Conservation (phyloP, 352 stramenopile genomes). For the Pythium insidiosum region DNA sequence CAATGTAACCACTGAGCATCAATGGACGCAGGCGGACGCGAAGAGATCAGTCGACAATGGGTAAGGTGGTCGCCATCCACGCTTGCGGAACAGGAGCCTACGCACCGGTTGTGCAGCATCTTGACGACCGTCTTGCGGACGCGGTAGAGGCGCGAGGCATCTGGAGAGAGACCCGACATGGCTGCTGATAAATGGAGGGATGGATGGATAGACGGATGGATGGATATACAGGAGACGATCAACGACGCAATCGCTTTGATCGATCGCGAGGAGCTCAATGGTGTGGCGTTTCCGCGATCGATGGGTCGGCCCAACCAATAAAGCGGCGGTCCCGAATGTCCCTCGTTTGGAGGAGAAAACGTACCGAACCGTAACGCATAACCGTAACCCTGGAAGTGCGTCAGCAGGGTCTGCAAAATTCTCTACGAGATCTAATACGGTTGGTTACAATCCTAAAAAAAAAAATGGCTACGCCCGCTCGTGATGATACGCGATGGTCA, state of each 20-base stretch:
- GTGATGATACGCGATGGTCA: conserved; percentile 10
- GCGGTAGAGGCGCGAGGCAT: conserved; percentile 87
- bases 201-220: too few relatives aligned
- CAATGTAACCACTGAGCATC: conserved; percentile 93
- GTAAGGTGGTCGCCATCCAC: too few relatives aligned
- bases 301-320: conserved; percentile 9
- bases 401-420: background rate
- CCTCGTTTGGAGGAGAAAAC: background rate
- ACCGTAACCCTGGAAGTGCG: too few relatives aligned
- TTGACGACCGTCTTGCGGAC: conserved; percentile 95
- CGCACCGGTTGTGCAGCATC: conserved; percentile 90
- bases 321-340: conserved; percentile 14
- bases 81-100: background rate
- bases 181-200: too few relatives aligned
- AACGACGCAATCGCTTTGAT: too few relatives aligned
- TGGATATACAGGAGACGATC: too few relatives aligned
- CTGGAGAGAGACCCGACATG: conserved; percentile 75
- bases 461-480: too few relatives aligned
- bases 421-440: too few relatives aligned
- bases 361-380: too few relatives aligned
- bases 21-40: conserved; percentile 8
- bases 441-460: too few relatives aligned
- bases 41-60: background rate
- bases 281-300: background rate
- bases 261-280: too few relatives aligned